Base-by-base conservation (phyloP, 371 early-diverging fungal genomes). In the Vairimorpha necatrix region DNA sequence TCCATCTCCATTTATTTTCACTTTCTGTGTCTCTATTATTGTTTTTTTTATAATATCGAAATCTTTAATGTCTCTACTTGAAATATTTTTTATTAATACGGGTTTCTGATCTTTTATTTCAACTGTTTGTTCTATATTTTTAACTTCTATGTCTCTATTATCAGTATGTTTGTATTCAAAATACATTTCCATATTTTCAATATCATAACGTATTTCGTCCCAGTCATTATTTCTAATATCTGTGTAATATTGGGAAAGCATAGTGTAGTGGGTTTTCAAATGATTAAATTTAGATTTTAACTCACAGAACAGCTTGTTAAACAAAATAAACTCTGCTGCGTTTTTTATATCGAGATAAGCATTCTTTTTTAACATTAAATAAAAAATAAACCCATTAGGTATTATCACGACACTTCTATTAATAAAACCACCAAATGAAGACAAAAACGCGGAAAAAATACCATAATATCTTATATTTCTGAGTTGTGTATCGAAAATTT, bases 401-500 rank as follows among this genome's bases (percentile, higher is more conserved):
- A 74, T 24, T 24, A 58, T 48, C 22, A 66, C 30, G n/a, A 32
- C 20, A 48, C 69, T 47, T 32, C 42, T 38, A 11, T 38, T 16
- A 0, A 70, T 18, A 28, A 48, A 79, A 2, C 58, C 20, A 3
- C 66, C 58, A 0, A 67, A 48, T 16, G 66, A 61, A 42, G 50
- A 48, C 3, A 72, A 65, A 2, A 28, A 69, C 3, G 61, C 60
- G 20, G 26, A 34, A 20, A 33, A 42, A 6, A 58, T 75, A 18
- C 60, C 53, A 26, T 33, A 32, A 30, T 42, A 18, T 46, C 68
- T 56, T 26, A 67, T n/a, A 24, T 71, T 48, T 24, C 54, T 63
- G 2, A 81, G 32, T 13, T 26, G 50, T 24, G 42, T 32, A 62
- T 75, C 60, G 24, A 74, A 81, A 28, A 20, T 67, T 3, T 68